Evolutionary conservation across 768 basidiomycete genomes (phyloP).

Genomic region (Leucocoprinus sp.): DNA sequence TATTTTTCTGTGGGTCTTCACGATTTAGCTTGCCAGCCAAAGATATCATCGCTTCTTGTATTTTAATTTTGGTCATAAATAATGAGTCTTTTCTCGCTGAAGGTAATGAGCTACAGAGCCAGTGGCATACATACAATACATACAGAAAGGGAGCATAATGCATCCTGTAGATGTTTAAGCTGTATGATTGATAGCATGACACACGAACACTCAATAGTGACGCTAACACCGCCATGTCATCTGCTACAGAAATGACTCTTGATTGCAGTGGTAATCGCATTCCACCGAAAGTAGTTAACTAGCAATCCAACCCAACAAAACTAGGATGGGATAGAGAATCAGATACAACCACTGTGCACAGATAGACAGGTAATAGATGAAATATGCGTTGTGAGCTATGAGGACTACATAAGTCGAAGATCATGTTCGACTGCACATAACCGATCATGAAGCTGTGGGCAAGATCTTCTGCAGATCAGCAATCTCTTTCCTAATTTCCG

Average conservation of each 20-base stretch:
- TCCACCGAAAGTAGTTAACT: neutral
- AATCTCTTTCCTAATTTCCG: slow-evolving; percentile 77
- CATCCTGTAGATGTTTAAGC: too few species aligned
- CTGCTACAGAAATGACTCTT: slow-evolving; percentile 2
- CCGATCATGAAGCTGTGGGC: neutral
- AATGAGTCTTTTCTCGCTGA: too few species aligned
- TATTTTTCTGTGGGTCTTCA: too few species aligned
- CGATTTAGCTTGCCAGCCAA: slow-evolving; percentile 49
- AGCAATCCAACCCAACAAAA: slow-evolving; percentile 5
- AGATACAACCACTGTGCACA: neutral
- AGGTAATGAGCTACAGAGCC: too few species aligned
- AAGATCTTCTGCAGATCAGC: slow-evolving; percentile 23
- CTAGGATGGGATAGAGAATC: neutral
- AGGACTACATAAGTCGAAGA: neutral
- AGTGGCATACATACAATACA: too few species aligned
- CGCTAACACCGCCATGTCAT: too few species aligned
- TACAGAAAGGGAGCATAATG: too few species aligned
- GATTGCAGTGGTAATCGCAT: neutral
- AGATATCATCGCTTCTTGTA: slow-evolving; percentile 73
- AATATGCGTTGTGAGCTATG: neutral
- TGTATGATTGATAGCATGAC: too few species aligned
- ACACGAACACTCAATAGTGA: too few species aligned
- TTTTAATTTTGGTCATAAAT: too few species aligned
- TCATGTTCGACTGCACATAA: neutral
- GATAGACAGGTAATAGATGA: neutral